A percentile compares a stretch with the other conserved stretches of the same genome.
phyloP scores from a whole-genome alignment of 2,329 filamentous ascomycete genomes.

The Colletotrichum godetiae region DNA sequence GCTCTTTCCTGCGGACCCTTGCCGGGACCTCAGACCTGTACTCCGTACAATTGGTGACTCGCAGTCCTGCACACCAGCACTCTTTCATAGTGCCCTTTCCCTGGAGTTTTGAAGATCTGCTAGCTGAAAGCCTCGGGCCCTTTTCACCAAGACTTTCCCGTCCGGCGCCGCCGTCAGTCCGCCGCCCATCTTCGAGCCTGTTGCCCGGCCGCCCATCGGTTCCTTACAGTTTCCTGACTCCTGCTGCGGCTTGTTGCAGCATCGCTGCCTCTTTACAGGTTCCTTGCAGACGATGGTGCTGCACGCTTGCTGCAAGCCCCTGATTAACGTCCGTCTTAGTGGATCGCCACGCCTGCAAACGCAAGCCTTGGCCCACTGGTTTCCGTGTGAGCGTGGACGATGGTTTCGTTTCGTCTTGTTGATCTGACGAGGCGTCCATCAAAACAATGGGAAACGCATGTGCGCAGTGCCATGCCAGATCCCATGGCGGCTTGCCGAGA shows the following conservation, averaged over 20 bases:
- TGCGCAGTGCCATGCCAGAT: slow-evolving; percentile 1
- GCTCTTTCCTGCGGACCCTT: slow-evolving; percentile 38
- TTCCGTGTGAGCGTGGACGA: slow-evolving; percentile 23
- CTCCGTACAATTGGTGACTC: no score
- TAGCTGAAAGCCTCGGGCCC: slow-evolving; percentile 4
- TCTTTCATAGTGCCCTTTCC: not conserved
- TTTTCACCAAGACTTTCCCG: slow-evolving; percentile 20
- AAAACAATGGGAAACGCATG: slow-evolving; percentile 32
- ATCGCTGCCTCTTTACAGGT: slow-evolving; percentile 19
- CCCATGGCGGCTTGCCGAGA: not conserved
- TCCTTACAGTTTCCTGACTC: slow-evolving; percentile 23
- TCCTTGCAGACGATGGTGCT: slow-evolving; percentile 6
- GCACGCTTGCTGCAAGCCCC: slow-evolving; percentile 36
- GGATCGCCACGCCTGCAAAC: slow-evolving; percentile 32
- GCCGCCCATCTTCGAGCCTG: slow-evolving; percentile 25
- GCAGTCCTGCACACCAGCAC: not conserved
- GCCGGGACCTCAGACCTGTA: not conserved
- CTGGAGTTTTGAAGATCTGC: not conserved
- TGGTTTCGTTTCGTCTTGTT: slow-evolving; percentile 35
- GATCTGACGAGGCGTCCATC: slow-evolving; percentile 26
- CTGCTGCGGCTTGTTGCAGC: slow-evolving; percentile 19
- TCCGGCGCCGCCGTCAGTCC: slow-evolving; percentile 26
- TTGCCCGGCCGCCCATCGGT: slow-evolving; percentile 31
- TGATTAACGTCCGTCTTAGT: slow-evolving; percentile 29
- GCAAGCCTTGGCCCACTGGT: slow-evolving; percentile 31